Evolutionary conservation across 805 yeast genomes (phyloP), one percentile per base, ranked within the genome.

Genomic region (Lachancea fermentati): DNA sequence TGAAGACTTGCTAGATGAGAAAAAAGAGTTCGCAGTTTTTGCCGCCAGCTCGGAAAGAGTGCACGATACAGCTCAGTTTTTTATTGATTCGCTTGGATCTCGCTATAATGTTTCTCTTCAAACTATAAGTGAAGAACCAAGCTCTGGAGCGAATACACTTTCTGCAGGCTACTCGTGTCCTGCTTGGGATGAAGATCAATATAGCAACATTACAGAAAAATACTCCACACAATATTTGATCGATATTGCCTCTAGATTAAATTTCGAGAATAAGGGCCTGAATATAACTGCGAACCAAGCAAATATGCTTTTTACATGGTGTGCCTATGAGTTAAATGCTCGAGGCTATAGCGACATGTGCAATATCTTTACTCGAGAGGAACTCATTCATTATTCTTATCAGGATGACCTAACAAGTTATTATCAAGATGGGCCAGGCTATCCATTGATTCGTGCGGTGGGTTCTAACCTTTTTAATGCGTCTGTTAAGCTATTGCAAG

Each of bases 261-360:
- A 73, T 51, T 56, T 58, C 34, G 66, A 71, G 36, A 76, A 84
- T 39, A 76, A 77, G 3, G 81, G 78, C 2, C 65, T 67, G 47
- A 65, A 76, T 48, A 48, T 84, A 39, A 71, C 79, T 3, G 54
- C 67, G 2, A 52, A 58, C 28, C 91, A 85, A 51, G 73, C 79
- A 18, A 61, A 57, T 32, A 61, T 59, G 17, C 52, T 85, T 47
- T 78, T 81, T 51, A 66, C 69, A 9, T 71, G 78, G 63, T 85
- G 94, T 63, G 88, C 85, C 3, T 85, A 71, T 56, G 95, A 85
- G 61, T 62, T 83, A 33, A 84, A 83, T 41, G 83, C 77, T 7
- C 69, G 68, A 42, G 94, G 93, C 7, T 57, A 62, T 40, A 81
- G 93, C 12, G 70, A 72, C 25, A 76, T 84, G 47, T 85, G 94